Percentiles rank a stretch among this genome's conserved stretches.
Evolutionary conservation across 345 rosid species (phyloP).

Genomic region (Populus nigra): DNA sequence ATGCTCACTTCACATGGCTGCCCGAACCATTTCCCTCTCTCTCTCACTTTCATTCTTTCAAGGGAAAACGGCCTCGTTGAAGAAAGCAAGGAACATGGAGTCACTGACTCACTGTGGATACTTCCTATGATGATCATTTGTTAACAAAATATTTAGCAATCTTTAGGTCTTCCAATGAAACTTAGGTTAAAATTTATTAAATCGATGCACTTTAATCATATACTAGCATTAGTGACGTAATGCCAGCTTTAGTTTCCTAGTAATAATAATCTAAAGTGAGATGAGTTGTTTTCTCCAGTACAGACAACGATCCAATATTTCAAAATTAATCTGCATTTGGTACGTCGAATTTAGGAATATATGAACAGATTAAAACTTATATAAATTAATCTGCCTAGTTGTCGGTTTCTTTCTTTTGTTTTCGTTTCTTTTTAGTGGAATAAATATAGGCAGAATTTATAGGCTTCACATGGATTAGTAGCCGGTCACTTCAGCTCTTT

Average conservation of each 20-base stretch:
- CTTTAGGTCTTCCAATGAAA: conserved; percentile 12
- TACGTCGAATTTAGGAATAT: no score
- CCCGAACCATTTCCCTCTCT: not conserved
- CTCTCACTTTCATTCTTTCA: not conserved
- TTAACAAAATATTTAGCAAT: not conserved
- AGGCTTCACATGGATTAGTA: not conserved
- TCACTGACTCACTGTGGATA: not conserved
- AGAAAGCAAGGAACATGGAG: conserved; percentile 9
- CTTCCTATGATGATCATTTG: not conserved
- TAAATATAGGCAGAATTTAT: not conserved
- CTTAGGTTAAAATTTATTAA: not conserved
- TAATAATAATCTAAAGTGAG: not conserved
- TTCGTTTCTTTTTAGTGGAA: no score
- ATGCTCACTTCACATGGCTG: conserved; percentile 29
- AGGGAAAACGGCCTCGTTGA: conserved; percentile 7
- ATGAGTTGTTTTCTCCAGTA: not conserved
- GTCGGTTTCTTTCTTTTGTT: not conserved
- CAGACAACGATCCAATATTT: not conserved
- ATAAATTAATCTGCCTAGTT: not conserved
- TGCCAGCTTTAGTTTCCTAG: not conserved
- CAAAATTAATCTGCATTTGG: no score
- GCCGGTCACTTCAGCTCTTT: not conserved
- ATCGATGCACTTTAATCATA: not conserved
- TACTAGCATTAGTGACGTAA: not conserved
- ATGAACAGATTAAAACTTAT: not conserved